Base-by-base conservation (phyloP, 192 early-diverging fungal species). In the Mortierella antarctica region DNA sequence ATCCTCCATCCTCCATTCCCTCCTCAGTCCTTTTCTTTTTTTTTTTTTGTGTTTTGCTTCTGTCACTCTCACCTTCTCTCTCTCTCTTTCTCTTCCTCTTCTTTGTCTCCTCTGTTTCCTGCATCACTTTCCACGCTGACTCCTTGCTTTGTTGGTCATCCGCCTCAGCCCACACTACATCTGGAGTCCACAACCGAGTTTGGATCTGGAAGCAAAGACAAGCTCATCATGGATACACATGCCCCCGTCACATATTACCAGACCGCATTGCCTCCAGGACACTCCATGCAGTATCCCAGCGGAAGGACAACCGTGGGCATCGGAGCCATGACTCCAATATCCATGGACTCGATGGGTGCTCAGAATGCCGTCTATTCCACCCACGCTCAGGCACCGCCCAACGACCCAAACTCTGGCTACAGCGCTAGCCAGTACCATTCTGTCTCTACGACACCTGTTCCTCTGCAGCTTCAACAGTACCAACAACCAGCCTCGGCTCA, bases 191-290 rank as follows among this genome's bases (percentile, higher is more conserved):
- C 10, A n/a, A 18, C 12, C 60, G 46, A 44, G 13, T 17, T 45
- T 40, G 18, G 42, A 20, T 17, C 14, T 23, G 31, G 31, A 31
- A 31, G 31, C 31, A 31, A 31, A 31, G 31, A 1, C 31, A 68
- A 44, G 17, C 21, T 9, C 47, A 68, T 53, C 60, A 76, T 69
- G 66, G 66, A 73, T 41, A 47, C 71, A 46, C 63, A 68, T 21
- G 53, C 74, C 18, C 65, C 66, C 18, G 52, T 74, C 14, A 57
- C 66, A n/a, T 69, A 76, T 55, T 76, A 76, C 48, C 74, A 76
- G 47, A 56, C 74, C 7, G 67, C 64, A 31, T 55, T 75, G 6
- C 72, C 56, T 11, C 61, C 68, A 53, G 58, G 41, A 40, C 68
- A 62, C 13, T 58, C 71, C 7, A 52, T 75, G 60, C 65, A 65